Conservation (phyloP, 2,329 filamentous ascomycete genomes). For the Penicillium hesseltinei region DNA sequence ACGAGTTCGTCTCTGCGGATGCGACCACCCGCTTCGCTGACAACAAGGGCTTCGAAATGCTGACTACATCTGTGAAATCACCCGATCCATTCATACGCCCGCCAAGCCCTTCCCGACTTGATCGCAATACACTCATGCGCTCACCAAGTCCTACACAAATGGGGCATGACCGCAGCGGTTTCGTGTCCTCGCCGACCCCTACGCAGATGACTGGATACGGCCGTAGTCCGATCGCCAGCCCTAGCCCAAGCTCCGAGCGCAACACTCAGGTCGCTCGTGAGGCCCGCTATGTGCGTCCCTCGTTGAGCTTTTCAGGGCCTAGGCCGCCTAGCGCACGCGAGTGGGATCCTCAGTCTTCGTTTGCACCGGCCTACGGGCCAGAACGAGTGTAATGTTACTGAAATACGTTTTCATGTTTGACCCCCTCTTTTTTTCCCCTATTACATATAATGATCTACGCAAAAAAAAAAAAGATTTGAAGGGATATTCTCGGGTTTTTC, state of each 20-base stretch:
- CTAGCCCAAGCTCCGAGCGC: slow-evolving; percentile 20
- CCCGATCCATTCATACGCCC: slow-evolving; percentile 30
- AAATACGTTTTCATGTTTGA: not conserved
- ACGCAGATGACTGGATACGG: slow-evolving; percentile 12
- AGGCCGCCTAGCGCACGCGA: slow-evolving; percentile 41
- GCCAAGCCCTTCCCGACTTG: slow-evolving; percentile 17
- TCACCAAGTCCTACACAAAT: slow-evolving; percentile 22
- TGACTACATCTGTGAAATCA: slow-evolving; percentile 43
- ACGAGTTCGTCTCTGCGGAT: slow-evolving; percentile 88
- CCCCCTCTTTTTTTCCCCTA: not conserved
- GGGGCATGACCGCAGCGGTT: not conserved
- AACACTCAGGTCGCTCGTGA: slow-evolving; percentile 42
- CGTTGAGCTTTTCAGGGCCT: slow-evolving; percentile 50
- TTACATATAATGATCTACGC: not conserved
- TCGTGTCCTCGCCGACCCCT: slow-evolving; percentile 22
- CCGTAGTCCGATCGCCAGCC: slow-evolving; percentile 29
- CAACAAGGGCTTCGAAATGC: slow-evolving; percentile 76
- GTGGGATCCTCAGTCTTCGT: slow-evolving; percentile 40
- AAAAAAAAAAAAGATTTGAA: not conserved
- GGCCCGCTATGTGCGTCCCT: slow-evolving; percentile 48
- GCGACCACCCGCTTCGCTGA: slow-evolving; percentile 65
- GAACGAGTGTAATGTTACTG: slow-evolving; percentile 11
- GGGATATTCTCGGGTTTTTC: not conserved
- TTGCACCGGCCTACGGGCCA: slow-evolving; percentile 26
- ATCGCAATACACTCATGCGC: slow-evolving; percentile 14